phyloP scores from a whole-genome alignment of 805 yeast genomes.

The Pichia rugopelliculosa region DNA sequence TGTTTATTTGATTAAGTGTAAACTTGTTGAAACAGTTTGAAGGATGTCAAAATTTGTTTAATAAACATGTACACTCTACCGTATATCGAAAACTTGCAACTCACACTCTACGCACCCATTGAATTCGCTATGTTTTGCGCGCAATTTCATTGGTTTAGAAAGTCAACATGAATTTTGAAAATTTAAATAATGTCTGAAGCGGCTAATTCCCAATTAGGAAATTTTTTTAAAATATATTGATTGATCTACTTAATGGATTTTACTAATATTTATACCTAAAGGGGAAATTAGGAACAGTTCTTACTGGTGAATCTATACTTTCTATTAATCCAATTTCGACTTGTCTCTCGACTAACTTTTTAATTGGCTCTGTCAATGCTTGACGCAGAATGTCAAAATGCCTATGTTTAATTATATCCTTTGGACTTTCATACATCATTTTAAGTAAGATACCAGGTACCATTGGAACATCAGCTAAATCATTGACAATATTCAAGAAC shows the following conservation, averaged over 20 bases:
- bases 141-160: constrained; percentile 5
- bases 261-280: neutral
- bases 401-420: constrained; percentile 38
- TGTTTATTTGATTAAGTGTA: neutral
- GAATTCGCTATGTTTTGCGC: neutral
- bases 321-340: neutral
- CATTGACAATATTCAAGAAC: constrained; percentile 32
- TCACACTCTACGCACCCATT: neutral
- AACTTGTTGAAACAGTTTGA: too few relatives aligned
- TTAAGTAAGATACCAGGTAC: constrained; percentile 37
- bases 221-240: neutral
- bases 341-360: constrained; percentile 28
- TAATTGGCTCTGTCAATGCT: constrained; percentile 27
- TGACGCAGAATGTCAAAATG: constrained; percentile 35
- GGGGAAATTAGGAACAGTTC: neutral
- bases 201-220: neutral
- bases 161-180: neutral
- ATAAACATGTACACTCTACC: neutral
- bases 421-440: constrained; percentile 40
- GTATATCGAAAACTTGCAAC: neutral
- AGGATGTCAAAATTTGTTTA: too few relatives aligned
- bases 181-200: too few relatives aligned
- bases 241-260: too few relatives aligned
- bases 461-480: constrained; percentile 41
- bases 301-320: neutral